Conservation (phyloP, 2,329 filamentous ascomycete genomes). For the Ophiostoma populinum region DNA sequence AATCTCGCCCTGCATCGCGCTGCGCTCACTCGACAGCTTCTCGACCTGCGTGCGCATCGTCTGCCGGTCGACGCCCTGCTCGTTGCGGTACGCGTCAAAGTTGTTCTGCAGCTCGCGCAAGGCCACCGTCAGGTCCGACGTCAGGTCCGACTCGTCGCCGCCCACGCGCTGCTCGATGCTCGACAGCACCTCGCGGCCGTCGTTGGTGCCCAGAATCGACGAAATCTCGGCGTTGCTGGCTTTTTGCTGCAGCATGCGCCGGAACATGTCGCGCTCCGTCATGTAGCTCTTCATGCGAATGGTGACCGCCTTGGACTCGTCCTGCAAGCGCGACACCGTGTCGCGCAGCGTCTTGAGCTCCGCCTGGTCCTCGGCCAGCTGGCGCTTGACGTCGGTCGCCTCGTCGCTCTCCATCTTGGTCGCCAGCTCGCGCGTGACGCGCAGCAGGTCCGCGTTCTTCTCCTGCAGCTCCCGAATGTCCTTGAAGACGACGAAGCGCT, state of each 20-base stretch:
- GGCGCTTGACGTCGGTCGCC: slow-evolving; percentile 47
- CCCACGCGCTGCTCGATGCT: slow-evolving; percentile 38
- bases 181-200: slow-evolving; percentile 34
- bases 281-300: slow-evolving; percentile 84
- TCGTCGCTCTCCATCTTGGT: slow-evolving; percentile 86
- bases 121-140: slow-evolving; percentile 58
- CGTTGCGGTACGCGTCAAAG: slow-evolving; percentile 78
- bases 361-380: slow-evolving; percentile 46
- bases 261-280: slow-evolving; percentile 93
- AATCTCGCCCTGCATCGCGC: slow-evolving; percentile 63
- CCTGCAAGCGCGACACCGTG: slow-evolving; percentile 35
- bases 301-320: slow-evolving; percentile 68
- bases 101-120: slow-evolving; percentile 78
- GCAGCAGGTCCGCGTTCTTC: slow-evolving; percentile 72
- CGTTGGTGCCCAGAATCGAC: slow-evolving; percentile 51
- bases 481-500: slow-evolving; percentile 79
- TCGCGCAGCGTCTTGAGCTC: slow-evolving; percentile 43
- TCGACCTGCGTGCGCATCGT: slow-evolving; percentile 76
- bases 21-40: slow-evolving; percentile 65
- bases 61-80: slow-evolving; percentile 64
- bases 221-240: slow-evolving; percentile 42
- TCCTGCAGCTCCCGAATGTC: slow-evolving; percentile 69
- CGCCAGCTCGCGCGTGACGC: slow-evolving; percentile 67
- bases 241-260: slow-evolving; percentile 72
- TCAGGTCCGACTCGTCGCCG: slow-evolving; percentile 45